These are phyloP conservation scores for Hippophae tibetana DNA, from an alignment of 306 rosid species.

Conservation along the genomic window DNA sequence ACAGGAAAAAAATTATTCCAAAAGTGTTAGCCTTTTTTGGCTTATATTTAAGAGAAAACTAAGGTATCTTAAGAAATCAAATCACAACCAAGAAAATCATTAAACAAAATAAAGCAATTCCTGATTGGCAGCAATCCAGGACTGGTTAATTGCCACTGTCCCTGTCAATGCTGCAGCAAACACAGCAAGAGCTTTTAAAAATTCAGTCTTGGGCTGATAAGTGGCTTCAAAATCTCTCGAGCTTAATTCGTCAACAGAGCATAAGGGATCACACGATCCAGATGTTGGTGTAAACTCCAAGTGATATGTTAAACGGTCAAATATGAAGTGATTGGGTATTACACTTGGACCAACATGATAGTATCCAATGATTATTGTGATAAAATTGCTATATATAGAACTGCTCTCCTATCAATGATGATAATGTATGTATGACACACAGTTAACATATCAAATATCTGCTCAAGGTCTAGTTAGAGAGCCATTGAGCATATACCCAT, in stretches of 20 bases:
- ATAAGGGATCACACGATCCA: slow-evolving; percentile 67
- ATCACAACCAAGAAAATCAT: neutral
- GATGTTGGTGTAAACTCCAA: slow-evolving; percentile 47
- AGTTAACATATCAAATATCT: neutral
- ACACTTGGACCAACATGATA: no score
- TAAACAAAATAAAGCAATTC: slow-evolving; percentile 9
- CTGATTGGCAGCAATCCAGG: slow-evolving; percentile 82
- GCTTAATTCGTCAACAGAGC: slow-evolving; percentile 67
- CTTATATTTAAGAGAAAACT: neutral
- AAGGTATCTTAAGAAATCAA: slow-evolving; percentile 6
- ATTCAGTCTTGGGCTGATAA: slow-evolving; percentile 75
- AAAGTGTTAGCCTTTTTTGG: neutral
- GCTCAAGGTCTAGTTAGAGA: neutral
- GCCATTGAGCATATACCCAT: neutral
- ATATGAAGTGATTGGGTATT: neutral
- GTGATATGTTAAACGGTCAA: slow-evolving; percentile 23
- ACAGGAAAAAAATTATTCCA: slow-evolving; percentile 4
- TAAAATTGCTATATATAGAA: no score
- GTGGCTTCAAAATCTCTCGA: slow-evolving; percentile 51
- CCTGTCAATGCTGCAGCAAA: slow-evolving; percentile 62
- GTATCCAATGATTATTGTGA: slow-evolving; percentile 1
- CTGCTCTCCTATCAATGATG: no score
- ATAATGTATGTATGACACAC: neutral
- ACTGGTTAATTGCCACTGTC: slow-evolving; percentile 72
- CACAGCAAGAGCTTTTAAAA: slow-evolving; percentile 72